These are phyloP conservation scores for Naganishia friedmannii DNA, from an alignment of 768 basidiomycete genomes.

Conservation along the genomic window DNA sequence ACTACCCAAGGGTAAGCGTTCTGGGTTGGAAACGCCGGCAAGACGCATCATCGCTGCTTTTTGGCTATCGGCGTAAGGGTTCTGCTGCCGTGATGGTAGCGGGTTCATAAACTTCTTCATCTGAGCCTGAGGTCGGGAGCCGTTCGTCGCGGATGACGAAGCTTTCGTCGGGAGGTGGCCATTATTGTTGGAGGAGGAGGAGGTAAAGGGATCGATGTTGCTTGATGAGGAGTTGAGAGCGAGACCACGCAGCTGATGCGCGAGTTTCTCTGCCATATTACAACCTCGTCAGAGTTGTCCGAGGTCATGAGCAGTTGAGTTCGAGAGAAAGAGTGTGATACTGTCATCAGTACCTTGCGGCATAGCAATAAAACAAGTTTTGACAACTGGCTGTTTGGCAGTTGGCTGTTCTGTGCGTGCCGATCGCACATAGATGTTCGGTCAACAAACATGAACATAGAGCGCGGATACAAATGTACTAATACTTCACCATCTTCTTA, in stretches of 20 bases:
- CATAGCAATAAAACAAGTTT: neutral
- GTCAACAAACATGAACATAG: slow-evolving; percentile 9
- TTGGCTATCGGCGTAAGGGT: slow-evolving; percentile 11
- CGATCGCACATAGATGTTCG: slow-evolving; percentile 14
- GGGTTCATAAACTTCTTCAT: slow-evolving; percentile 25
- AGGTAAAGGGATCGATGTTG: neutral
- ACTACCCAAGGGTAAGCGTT: slow-evolving; percentile 18
- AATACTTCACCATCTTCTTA: no score
- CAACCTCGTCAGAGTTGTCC: no score
- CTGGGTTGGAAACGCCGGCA: slow-evolving; percentile 45
- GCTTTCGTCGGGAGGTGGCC: slow-evolving; percentile 1
- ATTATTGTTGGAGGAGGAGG: slow-evolving; percentile 17
- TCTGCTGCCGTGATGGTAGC: slow-evolving; percentile 20
- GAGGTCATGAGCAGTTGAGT: neutral
- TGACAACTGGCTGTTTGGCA: neutral
- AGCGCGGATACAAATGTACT: slow-evolving; percentile 7
- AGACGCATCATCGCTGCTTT: slow-evolving; percentile 45
- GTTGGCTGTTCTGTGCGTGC: slow-evolving; percentile 24
- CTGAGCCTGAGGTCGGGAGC: slow-evolving; percentile 10
- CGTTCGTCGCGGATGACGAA: neutral
- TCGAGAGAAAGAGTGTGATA: neutral
- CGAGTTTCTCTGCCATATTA: slow-evolving; percentile 4
- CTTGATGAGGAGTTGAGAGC: slow-evolving; percentile 3
- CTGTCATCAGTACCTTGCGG: neutral
- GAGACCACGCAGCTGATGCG: slow-evolving; percentile 14